These are phyloP conservation scores for Bifiguratus adelaidae DNA, from an alignment of 192 early-diverging fungal species.

Conservation along the genomic window DNA sequence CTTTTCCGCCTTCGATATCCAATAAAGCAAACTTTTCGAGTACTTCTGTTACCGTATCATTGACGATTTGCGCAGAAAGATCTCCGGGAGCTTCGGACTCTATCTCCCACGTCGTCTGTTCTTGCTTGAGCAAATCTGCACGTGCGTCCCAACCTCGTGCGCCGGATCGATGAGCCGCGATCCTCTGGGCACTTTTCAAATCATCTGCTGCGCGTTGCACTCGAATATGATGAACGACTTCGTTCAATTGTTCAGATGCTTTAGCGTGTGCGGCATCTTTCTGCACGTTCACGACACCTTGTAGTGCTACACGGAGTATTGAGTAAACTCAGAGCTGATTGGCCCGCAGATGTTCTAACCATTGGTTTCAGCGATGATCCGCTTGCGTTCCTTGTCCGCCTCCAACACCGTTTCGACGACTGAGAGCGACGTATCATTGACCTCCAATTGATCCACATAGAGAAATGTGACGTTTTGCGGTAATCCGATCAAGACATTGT, in stretches of 20 bases:
- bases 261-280: no score
- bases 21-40: constrained; percentile 48
- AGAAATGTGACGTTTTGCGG: constrained; percentile 71
- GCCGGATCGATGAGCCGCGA: constrained; percentile 55
- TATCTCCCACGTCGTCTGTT: constrained; percentile 20
- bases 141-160: constrained; percentile 52
- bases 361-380: constrained; percentile 25
- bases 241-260: constrained; percentile 5
- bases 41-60: constrained; percentile 44
- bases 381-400: constrained; percentile 49
- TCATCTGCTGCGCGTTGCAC: constrained; percentile 25
- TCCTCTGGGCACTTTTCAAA: constrained; percentile 36
- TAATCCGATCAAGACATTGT: constrained; percentile 62
- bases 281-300: no score
- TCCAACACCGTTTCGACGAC: constrained; percentile 53
- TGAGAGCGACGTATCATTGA: constrained; percentile 30
- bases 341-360: background rate
- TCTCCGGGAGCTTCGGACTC: constrained; percentile 19
- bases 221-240: constrained; percentile 26
- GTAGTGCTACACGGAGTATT: background rate
- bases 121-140: constrained; percentile 31
- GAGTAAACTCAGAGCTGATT: background rate
- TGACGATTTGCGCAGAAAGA: constrained; percentile 23
- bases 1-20: constrained; percentile 49
- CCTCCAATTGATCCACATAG: constrained; percentile 75